phyloP scores from a whole-genome alignment of 2,329 filamentous ascomycete genomes.

The Cladosporium sp. region DNA sequence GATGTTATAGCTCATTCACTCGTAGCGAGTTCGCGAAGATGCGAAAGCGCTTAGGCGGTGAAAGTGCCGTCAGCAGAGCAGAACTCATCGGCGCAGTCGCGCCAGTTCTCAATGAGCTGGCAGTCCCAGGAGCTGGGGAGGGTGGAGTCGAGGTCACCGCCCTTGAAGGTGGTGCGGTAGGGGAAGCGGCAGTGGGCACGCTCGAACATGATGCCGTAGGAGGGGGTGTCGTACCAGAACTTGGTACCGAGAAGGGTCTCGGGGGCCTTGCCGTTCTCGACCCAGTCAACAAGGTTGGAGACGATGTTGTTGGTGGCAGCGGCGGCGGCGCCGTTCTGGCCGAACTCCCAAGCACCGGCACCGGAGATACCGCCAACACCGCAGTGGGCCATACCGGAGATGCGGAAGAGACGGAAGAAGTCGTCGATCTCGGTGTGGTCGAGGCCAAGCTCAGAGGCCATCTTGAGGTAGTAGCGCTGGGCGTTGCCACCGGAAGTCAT shows the following conservation, averaged over 20 bases:
- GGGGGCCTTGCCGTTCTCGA: constrained; percentile 30
- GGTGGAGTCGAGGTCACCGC: constrained; percentile 30
- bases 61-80: constrained; percentile 11
- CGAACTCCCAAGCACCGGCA: constrained; percentile 42
- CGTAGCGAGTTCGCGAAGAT: neutral
- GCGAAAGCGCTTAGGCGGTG: neutral
- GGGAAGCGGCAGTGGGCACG: constrained; percentile 43
- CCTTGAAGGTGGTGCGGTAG: constrained; percentile 33
- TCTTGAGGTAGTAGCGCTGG: constrained; percentile 47
- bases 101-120: constrained; percentile 27
- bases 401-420: constrained; percentile 48
- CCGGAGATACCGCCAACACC: constrained; percentile 38
- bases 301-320: constrained; percentile 43
- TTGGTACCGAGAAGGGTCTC: constrained; percentile 40
- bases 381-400: constrained; percentile 52
- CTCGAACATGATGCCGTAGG: constrained; percentile 40
- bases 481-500: constrained; percentile 44
- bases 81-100: constrained; percentile 23
- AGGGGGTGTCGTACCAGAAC: constrained; percentile 39
- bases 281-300: constrained; percentile 40
- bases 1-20: neutral
- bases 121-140: constrained; percentile 35
- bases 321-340: constrained; percentile 28
- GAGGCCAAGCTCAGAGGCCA: constrained; percentile 36
- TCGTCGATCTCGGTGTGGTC: constrained; percentile 36